Percentiles rank a stretch among this genome's conserved stretches.
Evolutionary conservation across 768 basidiomycete genomes (phyloP).

Genomic region (Cantharellus anzutake): DNA sequence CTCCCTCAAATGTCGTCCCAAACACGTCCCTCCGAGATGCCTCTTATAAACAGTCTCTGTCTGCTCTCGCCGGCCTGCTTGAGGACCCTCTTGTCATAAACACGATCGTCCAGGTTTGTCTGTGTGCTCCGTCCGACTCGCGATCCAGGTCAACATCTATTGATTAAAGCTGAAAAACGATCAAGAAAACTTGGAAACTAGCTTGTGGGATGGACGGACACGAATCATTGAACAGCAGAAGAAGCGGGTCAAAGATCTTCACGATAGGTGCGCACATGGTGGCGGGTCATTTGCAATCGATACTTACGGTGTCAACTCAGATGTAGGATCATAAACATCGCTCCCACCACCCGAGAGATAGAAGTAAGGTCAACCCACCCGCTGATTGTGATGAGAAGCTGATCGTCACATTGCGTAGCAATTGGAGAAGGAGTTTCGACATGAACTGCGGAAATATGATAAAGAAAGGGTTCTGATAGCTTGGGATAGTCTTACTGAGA

Average conservation of each 20-base stretch:
- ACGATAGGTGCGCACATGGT: conserved; percentile 28
- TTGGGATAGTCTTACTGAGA: conserved; percentile 56
- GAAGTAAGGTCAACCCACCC: conserved; percentile 25
- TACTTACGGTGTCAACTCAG: conserved; percentile 19
- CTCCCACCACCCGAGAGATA: conserved; percentile 49
- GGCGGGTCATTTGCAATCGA: background rate
- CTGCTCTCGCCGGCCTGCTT: conserved; percentile 39
- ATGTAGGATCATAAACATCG: conserved; percentile 43
- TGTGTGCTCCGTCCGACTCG: conserved; percentile 1
- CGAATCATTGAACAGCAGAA: conserved; percentile 45
- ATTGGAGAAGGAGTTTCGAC: conserved; percentile 42
- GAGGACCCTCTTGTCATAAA: conserved; percentile 33
- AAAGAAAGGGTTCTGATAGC: conserved; percentile 45
- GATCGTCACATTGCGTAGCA: conserved; percentile 26
- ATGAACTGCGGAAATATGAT: conserved; percentile 51
- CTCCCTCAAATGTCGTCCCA: background rate
- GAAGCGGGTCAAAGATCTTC: conserved; percentile 45
- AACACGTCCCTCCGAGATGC: conserved; percentile 26
- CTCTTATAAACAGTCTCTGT: conserved; percentile 54
- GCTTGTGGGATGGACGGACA: conserved; percentile 47
- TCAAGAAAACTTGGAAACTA: conserved; percentile 48
- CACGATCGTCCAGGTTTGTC: conserved; percentile 31
- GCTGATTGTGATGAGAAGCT: background rate
- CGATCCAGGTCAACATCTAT: background rate
- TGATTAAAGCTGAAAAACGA: conserved; percentile 42